Base-by-base conservation (phyloP, 2,329 filamentous ascomycete species). In the Alternaria arborescens region DNA sequence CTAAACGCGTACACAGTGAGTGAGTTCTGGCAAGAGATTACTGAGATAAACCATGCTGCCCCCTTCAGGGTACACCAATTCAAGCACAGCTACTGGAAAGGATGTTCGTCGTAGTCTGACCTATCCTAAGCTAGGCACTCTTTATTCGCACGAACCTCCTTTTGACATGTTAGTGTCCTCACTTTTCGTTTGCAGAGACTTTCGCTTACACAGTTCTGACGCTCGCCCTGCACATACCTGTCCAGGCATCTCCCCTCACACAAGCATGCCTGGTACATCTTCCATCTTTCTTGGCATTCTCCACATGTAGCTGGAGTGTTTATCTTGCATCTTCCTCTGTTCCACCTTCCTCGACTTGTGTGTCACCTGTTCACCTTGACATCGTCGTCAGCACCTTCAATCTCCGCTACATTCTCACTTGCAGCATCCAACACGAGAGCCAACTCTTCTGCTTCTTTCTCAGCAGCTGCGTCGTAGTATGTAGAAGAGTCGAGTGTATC, bases 381-480 rank as follows among this genome's bases (percentile, higher is more conserved):
- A 5, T 12, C 24, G 18, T 22, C 6, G 14, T 50, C 46, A 2
- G 46, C 46, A 36, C 30, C 22, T n/a, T 38, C 46, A 5, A 36
- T 32, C 2, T 26, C 46, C 18, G 46, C 30, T 2, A 22, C 32
- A n/a, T 38, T 50, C 8, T 38, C 46, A 6, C 46, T 38, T 20
- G 46, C 32, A 38, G 46, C 46, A 8, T 50, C 46, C 6, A 50
- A 18, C 12, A 26, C 46, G 20, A 38, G 46, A 6, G 32, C 46
- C 32, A 50, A 36, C 14, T 50, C 46, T 7, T 50, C 46, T 50
- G 46, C 46, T 38, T 50, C 32, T 38, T 50, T 36, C 18, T 38
- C 46, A 2, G 46, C 46, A 2, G 32, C 46, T 22, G 46, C 46
- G 20, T 50, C 46, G 32, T 36, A 38, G 5, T 50, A 50, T 7